Evolutionary conservation across 2,329 filamentous ascomycete species (phyloP), one percentile per base, ranked within the genome.

Genomic region (Zalaria obscura): DNA sequence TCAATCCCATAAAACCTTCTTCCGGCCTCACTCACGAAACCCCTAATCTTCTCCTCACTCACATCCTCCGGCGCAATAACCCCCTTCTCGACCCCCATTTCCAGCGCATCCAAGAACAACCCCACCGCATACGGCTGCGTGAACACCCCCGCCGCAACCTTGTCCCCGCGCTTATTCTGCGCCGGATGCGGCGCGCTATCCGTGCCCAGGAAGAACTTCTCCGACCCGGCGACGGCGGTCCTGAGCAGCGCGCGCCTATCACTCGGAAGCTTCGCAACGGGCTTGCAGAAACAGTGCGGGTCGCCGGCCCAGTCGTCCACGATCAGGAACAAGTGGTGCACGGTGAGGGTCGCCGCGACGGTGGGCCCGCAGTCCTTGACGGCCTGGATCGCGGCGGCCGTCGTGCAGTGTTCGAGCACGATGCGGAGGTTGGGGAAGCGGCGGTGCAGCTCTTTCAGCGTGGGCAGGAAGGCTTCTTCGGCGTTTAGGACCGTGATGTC

Each of bases 361-460:
- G 75, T 83, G 11, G 79, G 73, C 0, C 86, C 85, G 54, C 86
- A 93, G 9, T 74, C 67, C 48, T 73, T 72, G 31, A 95, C 88
- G 1, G 85, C 79, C 47, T 82, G 75, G 4, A 94, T 69, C 0
- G 87, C 88, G 1, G 82, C 84, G 1, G 77, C 78, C 1, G 86
- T 93, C 7, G 86, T 88, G 68, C 85, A 93, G 65, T 95, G 88
- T 66, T 95, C 84, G 37, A 91, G 66, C 43, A 73, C 65, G 47
- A 72, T 71, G 39, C 69, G 73, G 35, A 93, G 68, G 18, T 72
- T 68, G 1, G 89, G 88, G 59, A 93, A 95, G 26, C 69, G 69
- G 25, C 71, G 62, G 54, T 93, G 84, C 2, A 96, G 72, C 11
- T 73, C 72, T 48, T 74, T 68, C 29, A 95, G 69, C 0, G 80